phyloP scores from a whole-genome alignment of 768 basidiomycete genomes.

The Phanerochaete carnosa region DNA sequence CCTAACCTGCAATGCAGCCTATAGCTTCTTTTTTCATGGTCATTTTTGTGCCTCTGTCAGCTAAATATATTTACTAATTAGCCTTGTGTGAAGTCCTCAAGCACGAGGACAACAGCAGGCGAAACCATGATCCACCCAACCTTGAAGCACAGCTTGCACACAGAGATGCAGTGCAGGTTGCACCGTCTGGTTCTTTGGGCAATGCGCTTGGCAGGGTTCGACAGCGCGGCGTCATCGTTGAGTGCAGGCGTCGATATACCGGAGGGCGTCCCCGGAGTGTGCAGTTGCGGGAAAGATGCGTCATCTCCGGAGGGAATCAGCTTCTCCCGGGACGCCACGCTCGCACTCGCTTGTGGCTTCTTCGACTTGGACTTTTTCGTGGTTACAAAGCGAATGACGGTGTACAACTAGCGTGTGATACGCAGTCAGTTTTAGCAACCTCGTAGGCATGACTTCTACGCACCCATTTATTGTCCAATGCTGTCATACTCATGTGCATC shows the following conservation, averaged over 20 bases:
- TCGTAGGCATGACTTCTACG: constrained; percentile 17
- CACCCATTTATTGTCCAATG: constrained; percentile 83
- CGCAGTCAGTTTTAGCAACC: not conserved
- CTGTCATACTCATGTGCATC: constrained; percentile 49
- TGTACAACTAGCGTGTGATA: too few relatives aligned
- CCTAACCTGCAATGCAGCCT: too few relatives aligned
- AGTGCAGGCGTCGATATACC: constrained; percentile 13
- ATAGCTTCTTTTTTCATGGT: too few relatives aligned
- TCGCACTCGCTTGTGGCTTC: too few relatives aligned
- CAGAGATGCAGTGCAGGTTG: constrained; percentile 60
- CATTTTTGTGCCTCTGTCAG: too few relatives aligned
- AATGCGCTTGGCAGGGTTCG: constrained; percentile 1
- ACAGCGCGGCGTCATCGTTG: not conserved
- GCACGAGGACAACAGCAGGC: constrained; percentile 56
- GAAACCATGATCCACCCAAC: constrained; percentile 69
- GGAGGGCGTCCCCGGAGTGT: constrained; percentile 30
- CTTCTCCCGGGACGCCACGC: too few relatives aligned
- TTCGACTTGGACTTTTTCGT: too few relatives aligned
- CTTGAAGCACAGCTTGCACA: too few relatives aligned
- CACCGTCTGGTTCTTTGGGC: constrained; percentile 44
- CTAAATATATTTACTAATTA: too few relatives aligned
- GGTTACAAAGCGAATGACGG: too few relatives aligned
- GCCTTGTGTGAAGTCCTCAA: constrained; percentile 62
- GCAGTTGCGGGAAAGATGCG: too few relatives aligned
- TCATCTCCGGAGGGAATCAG: too few relatives aligned